phyloP scores from a whole-genome alignment of 1,139 yeast genomes.

The Kodamaea suecica region DNA sequence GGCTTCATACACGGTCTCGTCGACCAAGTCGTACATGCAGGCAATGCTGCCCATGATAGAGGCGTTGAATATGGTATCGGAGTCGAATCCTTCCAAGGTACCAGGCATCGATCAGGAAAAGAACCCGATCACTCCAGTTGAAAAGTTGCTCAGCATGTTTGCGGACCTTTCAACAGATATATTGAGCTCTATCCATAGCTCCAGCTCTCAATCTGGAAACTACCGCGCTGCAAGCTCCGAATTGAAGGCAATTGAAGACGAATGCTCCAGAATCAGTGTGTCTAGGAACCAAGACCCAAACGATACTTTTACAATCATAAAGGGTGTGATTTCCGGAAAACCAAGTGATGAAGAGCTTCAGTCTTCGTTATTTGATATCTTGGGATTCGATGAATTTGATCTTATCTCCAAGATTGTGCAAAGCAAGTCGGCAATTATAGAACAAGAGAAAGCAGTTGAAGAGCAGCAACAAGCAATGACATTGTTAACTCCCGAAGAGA shows the following conservation, averaged over 20 bases:
- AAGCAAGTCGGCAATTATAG: constrained; percentile 32
- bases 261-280: constrained; percentile 28
- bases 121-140: constrained; percentile 27
- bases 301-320: constrained; percentile 25
- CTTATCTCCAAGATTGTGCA: constrained; percentile 65
- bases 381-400: constrained; percentile 86
- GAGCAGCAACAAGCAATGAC: constrained; percentile 4
- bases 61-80: constrained; percentile 32
- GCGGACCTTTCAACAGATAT: constrained; percentile 30
- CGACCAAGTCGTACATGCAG: constrained; percentile 72
- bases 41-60: constrained; percentile 70
- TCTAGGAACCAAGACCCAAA: constrained; percentile 25
- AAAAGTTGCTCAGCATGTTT: constrained; percentile 27
- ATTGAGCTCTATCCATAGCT: constrained; percentile 32
- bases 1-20: constrained; percentile 48
- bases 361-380: constrained; percentile 64
- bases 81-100: constrained; percentile 19
- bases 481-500: constrained; percentile 54
- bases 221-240: constrained; percentile 2
- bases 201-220: constrained; percentile 14
- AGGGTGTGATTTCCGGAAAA: constrained; percentile 20
- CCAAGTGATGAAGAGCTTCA: constrained; percentile 61
- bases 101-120: constrained; percentile 37
- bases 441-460: constrained; percentile 4
- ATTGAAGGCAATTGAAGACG: constrained; percentile 18